Evolutionary conservation across 495 filamentous ascomycete species (phyloP).

Genomic region (Parmelia sp.): DNA sequence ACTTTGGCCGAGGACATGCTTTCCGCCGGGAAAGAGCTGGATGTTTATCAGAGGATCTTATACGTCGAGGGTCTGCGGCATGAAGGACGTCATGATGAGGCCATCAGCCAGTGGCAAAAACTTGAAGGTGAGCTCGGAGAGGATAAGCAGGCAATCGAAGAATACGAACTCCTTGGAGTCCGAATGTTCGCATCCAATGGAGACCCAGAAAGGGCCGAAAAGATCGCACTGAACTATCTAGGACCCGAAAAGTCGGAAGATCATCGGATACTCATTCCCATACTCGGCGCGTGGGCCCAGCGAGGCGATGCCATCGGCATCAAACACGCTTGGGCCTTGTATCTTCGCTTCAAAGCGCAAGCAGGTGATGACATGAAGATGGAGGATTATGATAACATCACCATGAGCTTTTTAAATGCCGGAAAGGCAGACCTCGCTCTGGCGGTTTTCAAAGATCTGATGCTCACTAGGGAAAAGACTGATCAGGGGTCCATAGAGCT

Average conservation of each 20-base stretch:
- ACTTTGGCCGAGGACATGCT: slow-evolving; percentile 56
- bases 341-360: slow-evolving; percentile 53
- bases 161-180: slow-evolving; percentile 64
- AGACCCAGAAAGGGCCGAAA: slow-evolving; percentile 56
- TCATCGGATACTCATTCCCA: slow-evolving; percentile 58
- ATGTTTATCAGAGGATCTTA: slow-evolving; percentile 52
- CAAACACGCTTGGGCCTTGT: slow-evolving; percentile 61
- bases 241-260: slow-evolving; percentile 42
- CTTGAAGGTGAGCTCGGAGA: slow-evolving; percentile 47
- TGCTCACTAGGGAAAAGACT: slow-evolving; percentile 55
- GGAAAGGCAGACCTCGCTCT: slow-evolving; percentile 57
- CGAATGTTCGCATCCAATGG: slow-evolving; percentile 55
- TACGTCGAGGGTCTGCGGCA: slow-evolving; percentile 60
- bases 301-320: slow-evolving; percentile 35
- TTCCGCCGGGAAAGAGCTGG: slow-evolving; percentile 46
- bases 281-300: slow-evolving; percentile 48
- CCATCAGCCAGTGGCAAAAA: slow-evolving; percentile 60
- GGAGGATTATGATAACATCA: slow-evolving; percentile 67
- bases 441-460: slow-evolving; percentile 77
- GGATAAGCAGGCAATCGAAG: slow-evolving; percentile 43
- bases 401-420: slow-evolving; percentile 54
- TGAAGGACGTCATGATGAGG: slow-evolving; percentile 50
- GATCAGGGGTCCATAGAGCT: slow-evolving; percentile 44
- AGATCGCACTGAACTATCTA: slow-evolving; percentile 55
- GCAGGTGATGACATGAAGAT: slow-evolving; percentile 59